phyloP scores from a whole-genome alignment of 2,329 filamentous ascomycete genomes.

The Colletotrichum scovillei region DNA sequence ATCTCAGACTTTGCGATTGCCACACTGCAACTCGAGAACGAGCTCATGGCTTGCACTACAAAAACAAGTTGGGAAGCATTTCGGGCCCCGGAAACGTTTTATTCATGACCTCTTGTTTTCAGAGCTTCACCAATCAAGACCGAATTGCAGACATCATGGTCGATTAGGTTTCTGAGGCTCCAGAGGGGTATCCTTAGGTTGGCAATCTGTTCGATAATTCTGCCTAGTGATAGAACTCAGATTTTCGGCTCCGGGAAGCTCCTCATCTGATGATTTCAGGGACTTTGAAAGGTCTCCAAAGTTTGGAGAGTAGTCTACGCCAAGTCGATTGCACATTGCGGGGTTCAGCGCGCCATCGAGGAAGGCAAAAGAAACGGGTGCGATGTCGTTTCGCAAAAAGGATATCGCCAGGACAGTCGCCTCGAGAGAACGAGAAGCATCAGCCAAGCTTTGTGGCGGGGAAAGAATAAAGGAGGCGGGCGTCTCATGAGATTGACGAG shows the following conservation, averaged over 20 bases:
- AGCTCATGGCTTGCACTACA: background rate
- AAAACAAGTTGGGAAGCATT: background rate
- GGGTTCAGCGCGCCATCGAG: background rate
- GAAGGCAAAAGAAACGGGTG: background rate
- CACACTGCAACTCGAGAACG: background rate
- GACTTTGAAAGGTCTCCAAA: background rate
- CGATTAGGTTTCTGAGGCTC: background rate
- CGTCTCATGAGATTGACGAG: background rate
- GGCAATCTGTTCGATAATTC: background rate
- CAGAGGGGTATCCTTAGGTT: background rate
- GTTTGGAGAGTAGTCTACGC: background rate
- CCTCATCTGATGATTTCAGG: background rate
- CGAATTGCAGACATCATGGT: background rate
- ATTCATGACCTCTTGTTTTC: background rate
- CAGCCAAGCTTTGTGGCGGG: background rate
- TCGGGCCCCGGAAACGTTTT: background rate
- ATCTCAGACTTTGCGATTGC: background rate
- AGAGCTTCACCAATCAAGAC: background rate
- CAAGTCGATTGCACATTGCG: background rate
- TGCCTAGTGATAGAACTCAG: background rate
- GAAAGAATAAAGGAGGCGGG: background rate
- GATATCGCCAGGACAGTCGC: background rate
- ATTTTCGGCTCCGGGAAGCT: background rate
- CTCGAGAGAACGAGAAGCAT: background rate
- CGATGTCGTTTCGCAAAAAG: background rate